Evolutionary conservation across 2,329 filamentous ascomycete species (phyloP), one percentile per base, ranked within the genome.

Genomic region (Aureobasidium musti): DNA sequence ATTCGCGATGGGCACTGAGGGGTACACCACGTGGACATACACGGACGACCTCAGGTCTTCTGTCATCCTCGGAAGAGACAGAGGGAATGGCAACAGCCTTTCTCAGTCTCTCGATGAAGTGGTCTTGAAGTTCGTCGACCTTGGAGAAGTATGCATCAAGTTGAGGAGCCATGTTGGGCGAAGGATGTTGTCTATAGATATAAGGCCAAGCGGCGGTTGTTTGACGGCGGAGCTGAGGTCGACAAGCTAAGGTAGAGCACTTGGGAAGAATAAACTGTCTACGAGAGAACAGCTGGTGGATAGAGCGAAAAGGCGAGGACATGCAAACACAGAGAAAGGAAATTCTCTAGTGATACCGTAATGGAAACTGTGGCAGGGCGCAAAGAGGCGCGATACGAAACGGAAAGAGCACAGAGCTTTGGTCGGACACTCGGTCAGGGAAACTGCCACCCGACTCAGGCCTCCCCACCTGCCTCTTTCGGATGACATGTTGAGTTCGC

Each of bases 81-180:
- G 95, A 99, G 23, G 95, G 95, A 74, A 99, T 99, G 63, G 93
- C 94, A 68, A 99, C 95, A 65, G 95, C 95, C 79, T 93, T 88
- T 75, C 91, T 86, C 68, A 99, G 87, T 73, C 94, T 89, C 73
- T 96, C 90, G 79, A 97, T 96, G 81, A 97, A 97, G 76, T 87
- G 83, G 71, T 88, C 86, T 60, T 92, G 86, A 74, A 93, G 84
- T 76, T 81, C 81, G 79, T 97, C 92, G 73, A 97, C 92, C 85
- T 97, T 88, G 81, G 91, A 88, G 84, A 97, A 98, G 84, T 90
- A 98, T 70, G 89, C 85, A 79, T 97, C 91, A 72, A 99, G 87
- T 79, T 96, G 87, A 69, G 92, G 91, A 67, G 92, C 91, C 91
- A 97, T 97, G 72, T 74, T 79, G 67, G 75, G 74, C 71, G 76